Evolutionary conservation across 2,329 filamentous ascomycete genomes (phyloP).

Genomic region (Macrophomina pseudophaseolina): DNA sequence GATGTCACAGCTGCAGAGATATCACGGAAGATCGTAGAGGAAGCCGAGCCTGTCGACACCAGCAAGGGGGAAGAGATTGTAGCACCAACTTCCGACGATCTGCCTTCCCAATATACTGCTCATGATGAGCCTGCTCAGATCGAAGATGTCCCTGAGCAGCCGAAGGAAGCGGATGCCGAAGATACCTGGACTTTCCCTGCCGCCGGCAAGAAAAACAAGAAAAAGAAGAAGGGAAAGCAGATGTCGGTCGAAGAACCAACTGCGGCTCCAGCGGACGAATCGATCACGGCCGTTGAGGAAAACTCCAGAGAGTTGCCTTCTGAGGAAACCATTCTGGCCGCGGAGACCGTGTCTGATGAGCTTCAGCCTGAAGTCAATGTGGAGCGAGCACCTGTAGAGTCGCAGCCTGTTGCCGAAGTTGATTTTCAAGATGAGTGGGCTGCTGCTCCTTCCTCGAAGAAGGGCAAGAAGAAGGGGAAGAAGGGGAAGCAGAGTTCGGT

Average conservation of each 20-base stretch:
- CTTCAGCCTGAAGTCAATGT: background rate
- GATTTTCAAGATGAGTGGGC: conserved; percentile 13
- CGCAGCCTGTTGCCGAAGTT: background rate
- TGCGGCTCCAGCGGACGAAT: background rate
- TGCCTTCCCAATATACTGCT: background rate
- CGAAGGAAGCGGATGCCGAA: conserved; percentile 23
- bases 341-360: background rate
- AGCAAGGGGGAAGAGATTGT: too few relatives aligned
- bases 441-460: background rate
- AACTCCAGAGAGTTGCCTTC: background rate
- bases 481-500: conserved; percentile 32
- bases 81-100: background rate
- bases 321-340: background rate
- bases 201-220: conserved; percentile 9
- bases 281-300: background rate
- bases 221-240: conserved; percentile 24
- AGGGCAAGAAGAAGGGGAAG: conserved; percentile 36
- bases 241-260: conserved; percentile 15
- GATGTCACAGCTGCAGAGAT: background rate
- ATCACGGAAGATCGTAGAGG: background rate
- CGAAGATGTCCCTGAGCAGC: background rate
- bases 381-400: background rate
- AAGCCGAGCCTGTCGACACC: background rate
- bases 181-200: conserved; percentile 3
- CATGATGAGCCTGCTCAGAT: background rate